Evolutionary conservation across 148 eudicot genomes (phyloP).

Genomic region (Oxyria digyna): DNA sequence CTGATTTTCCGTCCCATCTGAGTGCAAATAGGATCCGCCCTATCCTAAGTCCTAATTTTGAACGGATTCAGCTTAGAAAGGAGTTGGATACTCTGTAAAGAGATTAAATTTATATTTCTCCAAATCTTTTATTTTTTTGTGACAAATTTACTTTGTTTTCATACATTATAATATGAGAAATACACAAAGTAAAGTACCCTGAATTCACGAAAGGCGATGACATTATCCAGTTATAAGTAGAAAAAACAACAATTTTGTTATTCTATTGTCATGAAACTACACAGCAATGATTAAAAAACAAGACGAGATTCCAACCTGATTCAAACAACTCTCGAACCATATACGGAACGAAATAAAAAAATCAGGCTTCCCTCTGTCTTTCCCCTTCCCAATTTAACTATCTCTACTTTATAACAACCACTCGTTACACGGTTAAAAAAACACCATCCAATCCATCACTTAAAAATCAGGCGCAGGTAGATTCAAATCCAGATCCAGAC

Average conservation of each 20-base stretch:
- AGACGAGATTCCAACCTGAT: not conserved
- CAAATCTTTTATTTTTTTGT: too few relatives aligned
- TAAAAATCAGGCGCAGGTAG: constrained; percentile 14
- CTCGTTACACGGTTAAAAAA: not conserved
- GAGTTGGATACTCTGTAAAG: too few relatives aligned
- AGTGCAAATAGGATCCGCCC: too few relatives aligned
- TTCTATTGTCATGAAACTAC: not conserved
- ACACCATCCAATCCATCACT: not conserved
- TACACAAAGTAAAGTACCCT: too few relatives aligned
- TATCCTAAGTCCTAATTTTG: too few relatives aligned
- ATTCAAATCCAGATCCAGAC: constrained; percentile 23
- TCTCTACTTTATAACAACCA: not conserved
- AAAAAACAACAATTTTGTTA: not conserved
- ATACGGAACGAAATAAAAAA: not conserved
- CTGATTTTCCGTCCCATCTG: too few relatives aligned
- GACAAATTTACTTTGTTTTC: too few relatives aligned
- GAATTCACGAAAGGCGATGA: too few relatives aligned
- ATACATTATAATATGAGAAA: too few relatives aligned
- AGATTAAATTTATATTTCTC: too few relatives aligned
- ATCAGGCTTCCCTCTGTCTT: not conserved
- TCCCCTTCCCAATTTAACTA: not conserved
- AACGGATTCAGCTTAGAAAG: too few relatives aligned
- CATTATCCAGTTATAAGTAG: too few relatives aligned
- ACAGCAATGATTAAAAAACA: not conserved
- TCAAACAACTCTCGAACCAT: not conserved